phyloP scores from a whole-genome alignment of 805 yeast genomes.

The Lachancea dasiensis region DNA sequence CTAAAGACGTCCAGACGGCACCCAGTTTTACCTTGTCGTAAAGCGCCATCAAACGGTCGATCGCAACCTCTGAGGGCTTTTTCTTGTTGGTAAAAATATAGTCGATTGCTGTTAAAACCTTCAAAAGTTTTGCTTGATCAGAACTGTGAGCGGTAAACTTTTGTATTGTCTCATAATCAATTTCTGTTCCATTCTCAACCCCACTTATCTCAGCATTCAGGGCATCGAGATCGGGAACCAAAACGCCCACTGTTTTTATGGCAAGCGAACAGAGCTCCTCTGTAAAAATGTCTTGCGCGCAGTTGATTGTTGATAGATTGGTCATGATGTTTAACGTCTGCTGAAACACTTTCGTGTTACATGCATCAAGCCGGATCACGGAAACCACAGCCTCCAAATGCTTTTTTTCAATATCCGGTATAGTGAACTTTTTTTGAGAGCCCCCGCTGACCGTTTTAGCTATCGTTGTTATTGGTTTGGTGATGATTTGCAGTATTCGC shows the following conservation, averaged over 20 bases:
- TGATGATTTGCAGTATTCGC: constrained; percentile 66
- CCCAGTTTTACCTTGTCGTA: constrained; percentile 69
- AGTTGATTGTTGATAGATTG: constrained; percentile 55
- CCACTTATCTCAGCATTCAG: constrained; percentile 42
- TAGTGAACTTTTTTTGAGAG: constrained; percentile 31
- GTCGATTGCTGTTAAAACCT: constrained; percentile 83
- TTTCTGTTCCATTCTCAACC: constrained; percentile 37
- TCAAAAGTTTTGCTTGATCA: constrained; percentile 80
- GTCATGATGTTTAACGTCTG: constrained; percentile 79
- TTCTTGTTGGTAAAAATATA: constrained; percentile 53
- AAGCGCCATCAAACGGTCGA: constrained; percentile 48
- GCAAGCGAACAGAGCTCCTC: constrained; percentile 62
- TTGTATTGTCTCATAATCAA: constrained; percentile 49
- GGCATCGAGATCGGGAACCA: constrained; percentile 49
- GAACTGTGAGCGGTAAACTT: constrained; percentile 75
- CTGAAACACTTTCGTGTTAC: constrained; percentile 79
- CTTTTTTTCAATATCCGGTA: constrained; percentile 59
- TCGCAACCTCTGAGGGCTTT: constrained; percentile 21
- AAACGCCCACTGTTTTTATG: constrained; percentile 45
- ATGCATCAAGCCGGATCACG: constrained; percentile 72
- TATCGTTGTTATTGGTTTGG: constrained; percentile 60
- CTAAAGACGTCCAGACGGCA: constrained; percentile 76
- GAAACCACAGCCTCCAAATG: constrained; percentile 59
- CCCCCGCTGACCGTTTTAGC: constrained; percentile 36
- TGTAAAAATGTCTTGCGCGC: constrained; percentile 61